These are phyloP conservation scores for Clonostachys sp. DNA, from an alignment of 2,329 filamentous ascomycete genomes.

Conservation along the genomic window DNA sequence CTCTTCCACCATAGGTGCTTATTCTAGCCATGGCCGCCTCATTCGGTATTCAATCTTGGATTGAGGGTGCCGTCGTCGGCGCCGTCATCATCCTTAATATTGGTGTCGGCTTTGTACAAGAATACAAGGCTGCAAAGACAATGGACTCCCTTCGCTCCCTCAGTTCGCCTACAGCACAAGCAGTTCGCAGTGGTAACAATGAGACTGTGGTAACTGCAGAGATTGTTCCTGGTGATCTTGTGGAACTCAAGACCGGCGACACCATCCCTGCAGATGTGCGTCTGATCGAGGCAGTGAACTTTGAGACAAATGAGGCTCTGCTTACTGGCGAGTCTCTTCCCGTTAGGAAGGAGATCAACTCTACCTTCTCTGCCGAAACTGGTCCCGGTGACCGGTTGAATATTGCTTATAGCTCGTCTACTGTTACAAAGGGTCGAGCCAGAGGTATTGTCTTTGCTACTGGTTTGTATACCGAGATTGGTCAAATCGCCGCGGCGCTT, in stretches of 20 bases:
- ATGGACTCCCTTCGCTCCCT: constrained; percentile 41
- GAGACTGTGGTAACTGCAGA: constrained; percentile 29
- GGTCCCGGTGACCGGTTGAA: constrained; percentile 56
- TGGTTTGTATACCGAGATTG: constrained; percentile 58
- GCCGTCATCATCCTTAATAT: constrained; percentile 56
- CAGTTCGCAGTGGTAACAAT: constrained; percentile 33
- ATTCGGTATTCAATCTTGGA: constrained; percentile 53
- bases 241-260: constrained; percentile 49
- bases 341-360: constrained; percentile 45
- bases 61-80: constrained; percentile 54
- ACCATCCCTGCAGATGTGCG: constrained; percentile 59
- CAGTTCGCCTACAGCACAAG: constrained; percentile 35
- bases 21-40: constrained; percentile 54
- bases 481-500: constrained; percentile 51
- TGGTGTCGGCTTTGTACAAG: constrained; percentile 42
- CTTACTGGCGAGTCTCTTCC: constrained; percentile 62
- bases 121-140: constrained; percentile 42
- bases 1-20: constrained; percentile 29
- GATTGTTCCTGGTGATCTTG: constrained; percentile 54
- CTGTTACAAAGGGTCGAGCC: constrained; percentile 56
- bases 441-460: constrained; percentile 57
- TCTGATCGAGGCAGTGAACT: constrained; percentile 55
- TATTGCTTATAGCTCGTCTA: constrained; percentile 58
- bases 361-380: constrained; percentile 33
- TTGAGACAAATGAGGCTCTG: constrained; percentile 63